These are phyloP conservation scores for Lentinula lateritia DNA, from an alignment of 768 basidiomycete species.

Conservation along the genomic window DNA sequence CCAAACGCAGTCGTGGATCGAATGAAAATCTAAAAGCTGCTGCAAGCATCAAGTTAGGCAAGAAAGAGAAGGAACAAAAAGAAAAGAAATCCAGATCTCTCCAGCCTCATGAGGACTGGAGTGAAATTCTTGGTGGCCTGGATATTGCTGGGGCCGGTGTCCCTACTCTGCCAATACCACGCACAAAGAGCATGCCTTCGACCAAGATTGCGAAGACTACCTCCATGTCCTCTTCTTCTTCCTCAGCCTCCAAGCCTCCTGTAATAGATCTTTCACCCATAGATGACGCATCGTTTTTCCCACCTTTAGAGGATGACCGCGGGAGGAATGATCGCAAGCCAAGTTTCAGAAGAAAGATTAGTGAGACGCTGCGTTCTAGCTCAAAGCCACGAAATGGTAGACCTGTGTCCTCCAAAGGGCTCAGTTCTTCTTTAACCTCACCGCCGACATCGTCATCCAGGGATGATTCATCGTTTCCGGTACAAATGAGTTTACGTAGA, in stretches of 20 bases:
- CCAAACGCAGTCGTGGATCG: constrained; percentile 3
- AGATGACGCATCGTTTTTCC: not conserved
- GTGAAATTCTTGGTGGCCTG: not conserved
- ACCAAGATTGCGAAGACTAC: constrained; percentile 7
- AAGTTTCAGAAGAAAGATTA: constrained; percentile 23
- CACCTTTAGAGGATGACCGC: constrained; percentile 13
- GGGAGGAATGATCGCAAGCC: constrained; percentile 21
- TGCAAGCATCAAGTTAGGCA: constrained; percentile 11
- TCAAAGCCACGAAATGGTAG: constrained; percentile 8
- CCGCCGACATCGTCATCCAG: not conserved
- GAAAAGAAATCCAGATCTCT: constrained; percentile 14
- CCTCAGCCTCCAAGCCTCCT: not conserved
- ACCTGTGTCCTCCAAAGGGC: constrained; percentile 7
- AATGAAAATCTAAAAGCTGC: constrained; percentile 2
- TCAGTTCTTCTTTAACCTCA: not conserved
- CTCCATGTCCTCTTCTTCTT: not conserved
- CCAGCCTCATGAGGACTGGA: not conserved
- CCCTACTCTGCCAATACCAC: constrained; percentile 19
- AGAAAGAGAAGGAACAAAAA: constrained; percentile 13
- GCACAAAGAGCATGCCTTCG: constrained; percentile 50
- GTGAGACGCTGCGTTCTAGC: constrained; percentile 17
- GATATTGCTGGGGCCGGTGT: not conserved
- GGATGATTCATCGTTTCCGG: not conserved
- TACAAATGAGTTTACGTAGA: constrained; percentile 1
- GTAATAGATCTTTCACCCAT: constrained; percentile 5